These are phyloP conservation scores for Penicillium bialowiezense DNA, from an alignment of 495 filamentous ascomycete species.

Conservation along the genomic window DNA sequence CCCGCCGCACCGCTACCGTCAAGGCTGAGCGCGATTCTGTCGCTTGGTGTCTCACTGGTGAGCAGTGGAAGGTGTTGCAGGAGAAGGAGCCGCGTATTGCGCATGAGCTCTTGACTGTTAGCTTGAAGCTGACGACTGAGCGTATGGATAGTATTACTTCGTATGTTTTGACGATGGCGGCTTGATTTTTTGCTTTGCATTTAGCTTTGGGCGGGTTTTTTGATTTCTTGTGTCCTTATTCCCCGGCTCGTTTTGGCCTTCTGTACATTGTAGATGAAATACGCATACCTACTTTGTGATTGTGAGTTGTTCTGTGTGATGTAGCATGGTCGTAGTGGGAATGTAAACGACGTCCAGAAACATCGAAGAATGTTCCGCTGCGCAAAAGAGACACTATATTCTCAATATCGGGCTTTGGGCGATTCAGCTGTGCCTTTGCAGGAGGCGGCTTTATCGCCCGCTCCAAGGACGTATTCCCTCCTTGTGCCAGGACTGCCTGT, in stretches of 20 bases:
- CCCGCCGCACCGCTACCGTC: slow-evolving; percentile 80
- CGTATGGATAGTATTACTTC: slow-evolving; percentile 86
- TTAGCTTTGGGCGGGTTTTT: slow-evolving; percentile 5
- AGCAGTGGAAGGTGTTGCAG: slow-evolving; percentile 69
- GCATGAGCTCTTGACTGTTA: slow-evolving; percentile 77
- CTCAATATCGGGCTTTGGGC: no score
- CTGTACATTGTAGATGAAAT: background rate
- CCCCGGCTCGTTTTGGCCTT: background rate
- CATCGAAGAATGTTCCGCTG: no score
- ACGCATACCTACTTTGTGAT: background rate
- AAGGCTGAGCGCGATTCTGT: slow-evolving; percentile 76
- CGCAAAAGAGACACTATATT: no score
- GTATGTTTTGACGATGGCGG: slow-evolving; percentile 39
- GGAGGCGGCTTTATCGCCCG: no score
- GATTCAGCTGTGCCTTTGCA: no score
- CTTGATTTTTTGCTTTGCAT: slow-evolving; percentile 6
- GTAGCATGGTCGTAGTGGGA: no score
- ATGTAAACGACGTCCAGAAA: no score
- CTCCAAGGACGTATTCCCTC: no score
- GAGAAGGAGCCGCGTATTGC: slow-evolving; percentile 70
- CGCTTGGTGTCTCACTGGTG: slow-evolving; percentile 72
- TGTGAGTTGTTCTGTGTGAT: no score
- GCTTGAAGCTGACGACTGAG: slow-evolving; percentile 84
- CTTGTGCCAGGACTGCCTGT: no score
- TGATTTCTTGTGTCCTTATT: slow-evolving; percentile 1